These are phyloP conservation scores for Guillardia theta DNA, from an alignment of 78 protist species.

Conservation along the genomic window DNA sequence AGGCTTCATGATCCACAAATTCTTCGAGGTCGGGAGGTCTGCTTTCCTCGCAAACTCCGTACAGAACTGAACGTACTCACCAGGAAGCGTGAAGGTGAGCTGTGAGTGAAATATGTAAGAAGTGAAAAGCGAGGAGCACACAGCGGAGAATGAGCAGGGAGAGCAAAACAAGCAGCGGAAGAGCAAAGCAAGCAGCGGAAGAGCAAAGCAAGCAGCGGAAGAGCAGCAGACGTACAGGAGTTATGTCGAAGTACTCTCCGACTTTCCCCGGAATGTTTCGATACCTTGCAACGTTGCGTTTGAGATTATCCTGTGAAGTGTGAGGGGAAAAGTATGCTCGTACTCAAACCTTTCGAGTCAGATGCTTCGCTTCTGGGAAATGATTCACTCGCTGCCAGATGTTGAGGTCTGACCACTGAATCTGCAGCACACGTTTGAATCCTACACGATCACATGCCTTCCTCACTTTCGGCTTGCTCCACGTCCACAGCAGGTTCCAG, in stretches of 20 bases:
- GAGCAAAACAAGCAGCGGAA: no score
- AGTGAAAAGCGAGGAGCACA: neutral
- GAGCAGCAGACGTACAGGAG: neutral
- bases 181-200: no score
- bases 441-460: neutral
- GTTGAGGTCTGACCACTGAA: neutral
- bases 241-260: slow-evolving; percentile 18
- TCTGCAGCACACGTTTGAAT: neutral
- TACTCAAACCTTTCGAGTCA: slow-evolving; percentile 52
- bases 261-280: slow-evolving; percentile 21
- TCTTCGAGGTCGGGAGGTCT: neutral
- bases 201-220: no score
- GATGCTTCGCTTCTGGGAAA: neutral
- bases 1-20: slow-evolving; percentile 56
- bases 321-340: no score
- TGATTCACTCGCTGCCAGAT: slow-evolving; percentile 54
- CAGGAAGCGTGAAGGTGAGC: neutral
- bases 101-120: neutral
- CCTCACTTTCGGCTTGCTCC: neutral
- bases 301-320: slow-evolving; percentile 50
- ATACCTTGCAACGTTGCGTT: neutral
- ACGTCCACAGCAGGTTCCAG: slow-evolving; percentile 39
- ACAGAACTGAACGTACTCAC: neutral
- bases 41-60: neutral
- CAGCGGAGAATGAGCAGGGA: no score